These are phyloP conservation scores for Helichrysum umbraculigerum DNA, from an alignment of 129 eudicot species.

Conservation along the genomic window DNA sequence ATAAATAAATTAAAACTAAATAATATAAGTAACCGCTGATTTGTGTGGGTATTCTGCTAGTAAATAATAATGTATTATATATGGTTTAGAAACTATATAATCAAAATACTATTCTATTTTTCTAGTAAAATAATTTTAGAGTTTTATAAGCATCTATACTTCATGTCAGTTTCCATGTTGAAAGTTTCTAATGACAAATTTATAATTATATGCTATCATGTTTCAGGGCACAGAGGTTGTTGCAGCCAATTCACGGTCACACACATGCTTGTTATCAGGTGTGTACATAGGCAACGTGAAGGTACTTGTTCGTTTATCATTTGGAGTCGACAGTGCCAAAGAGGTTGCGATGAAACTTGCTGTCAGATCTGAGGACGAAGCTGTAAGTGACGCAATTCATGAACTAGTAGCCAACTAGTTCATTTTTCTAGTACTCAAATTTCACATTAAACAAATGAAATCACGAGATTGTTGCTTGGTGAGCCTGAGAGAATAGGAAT, in stretches of 20 bases:
- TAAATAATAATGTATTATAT: too few relatives aligned
- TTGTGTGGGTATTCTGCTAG: too few relatives aligned
- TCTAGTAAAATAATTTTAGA: too few relatives aligned
- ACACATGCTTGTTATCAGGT: slow-evolving; percentile 83
- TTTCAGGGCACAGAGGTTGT: slow-evolving; percentile 87
- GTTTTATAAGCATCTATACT: too few relatives aligned
- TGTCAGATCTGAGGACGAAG: slow-evolving; percentile 83
- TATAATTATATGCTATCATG: too few relatives aligned
- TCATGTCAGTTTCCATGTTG: neutral
- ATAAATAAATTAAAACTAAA: too few relatives aligned
- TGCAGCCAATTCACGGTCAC: slow-evolving; percentile 79
- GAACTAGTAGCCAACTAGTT: slow-evolving; percentile 79
- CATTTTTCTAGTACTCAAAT: neutral
- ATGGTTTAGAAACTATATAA: neutral
- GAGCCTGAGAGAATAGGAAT: slow-evolving; percentile 12
- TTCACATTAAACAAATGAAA: neutral
- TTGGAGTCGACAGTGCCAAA: slow-evolving; percentile 71
- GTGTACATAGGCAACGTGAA: slow-evolving; percentile 78
- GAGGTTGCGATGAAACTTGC: slow-evolving; percentile 95
- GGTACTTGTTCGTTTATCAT: slow-evolving; percentile 80
- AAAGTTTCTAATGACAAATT: neutral
- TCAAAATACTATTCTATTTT: too few relatives aligned
- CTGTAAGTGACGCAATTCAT: slow-evolving; percentile 83
- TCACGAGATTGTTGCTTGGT: slow-evolving; percentile 11
- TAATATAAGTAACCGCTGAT: too few relatives aligned